Percentiles rank a stretch among this genome's conserved stretches.
These are phyloP conservation scores for Noccaea bulbosa DNA, from an alignment of 345 rosid genomes.

Conservation along the genomic window DNA sequence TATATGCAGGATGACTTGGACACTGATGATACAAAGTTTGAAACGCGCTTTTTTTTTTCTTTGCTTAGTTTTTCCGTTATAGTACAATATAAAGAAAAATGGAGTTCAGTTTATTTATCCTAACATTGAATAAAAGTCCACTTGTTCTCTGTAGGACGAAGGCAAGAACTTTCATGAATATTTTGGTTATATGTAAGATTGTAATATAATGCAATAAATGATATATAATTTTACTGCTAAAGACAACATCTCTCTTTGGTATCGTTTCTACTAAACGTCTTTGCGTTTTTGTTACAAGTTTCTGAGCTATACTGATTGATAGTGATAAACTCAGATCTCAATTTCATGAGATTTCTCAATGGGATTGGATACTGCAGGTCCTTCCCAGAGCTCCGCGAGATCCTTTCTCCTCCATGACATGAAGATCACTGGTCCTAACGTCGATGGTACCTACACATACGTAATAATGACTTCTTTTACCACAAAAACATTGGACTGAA, in stretches of 20 bases:
- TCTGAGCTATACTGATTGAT: conserved; percentile 23
- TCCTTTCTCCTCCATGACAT: conserved; percentile 84
- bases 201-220: not conserved
- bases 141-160: not conserved
- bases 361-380: conserved; percentile 51
- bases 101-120: not conserved
- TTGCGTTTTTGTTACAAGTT: conserved; percentile 1
- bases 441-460: conserved; percentile 75
- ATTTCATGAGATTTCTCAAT: conserved; percentile 67
- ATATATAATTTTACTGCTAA: conserved; percentile 2
- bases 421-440: conserved; percentile 82
- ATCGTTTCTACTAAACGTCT: conserved; percentile 25
- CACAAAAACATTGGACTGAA: conserved; percentile 1
- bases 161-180: not conserved
- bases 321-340: conserved; percentile 58
- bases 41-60: not conserved
- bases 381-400: conserved; percentile 90
- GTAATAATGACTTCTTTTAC: not conserved
- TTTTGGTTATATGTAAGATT: not conserved
- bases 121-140: not conserved
- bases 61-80: not conserved
- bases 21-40: conserved; percentile 1
- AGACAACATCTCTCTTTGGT: conserved; percentile 12
- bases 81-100: not conserved
- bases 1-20: conserved; percentile 15